Evolutionary conservation across 2,329 filamentous ascomycete genomes (phyloP).

Genomic region (Colletotrichum scovillei): DNA sequence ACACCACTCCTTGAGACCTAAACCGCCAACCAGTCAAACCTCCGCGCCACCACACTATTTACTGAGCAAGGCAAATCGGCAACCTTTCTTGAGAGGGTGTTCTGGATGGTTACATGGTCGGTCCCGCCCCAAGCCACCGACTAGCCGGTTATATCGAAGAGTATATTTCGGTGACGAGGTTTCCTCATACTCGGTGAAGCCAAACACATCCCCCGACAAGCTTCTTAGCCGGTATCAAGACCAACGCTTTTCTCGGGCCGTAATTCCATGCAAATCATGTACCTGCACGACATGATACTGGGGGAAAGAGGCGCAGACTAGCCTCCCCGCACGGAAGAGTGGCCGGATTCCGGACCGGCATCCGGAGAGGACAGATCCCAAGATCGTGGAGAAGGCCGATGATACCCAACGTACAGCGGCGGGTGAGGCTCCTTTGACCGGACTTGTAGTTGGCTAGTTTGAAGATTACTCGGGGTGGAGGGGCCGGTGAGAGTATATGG

Average conservation of each 20-base stretch:
- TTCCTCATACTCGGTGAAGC: background rate
- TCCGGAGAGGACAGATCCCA: background rate
- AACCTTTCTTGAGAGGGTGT: background rate
- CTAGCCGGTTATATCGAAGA: background rate
- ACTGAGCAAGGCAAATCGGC: background rate
- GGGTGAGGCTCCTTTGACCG: background rate
- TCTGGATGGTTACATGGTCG: background rate
- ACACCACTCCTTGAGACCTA: background rate
- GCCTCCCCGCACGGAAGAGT: background rate
- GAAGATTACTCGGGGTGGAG: background rate
- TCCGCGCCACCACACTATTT: background rate
- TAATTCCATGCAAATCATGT: background rate
- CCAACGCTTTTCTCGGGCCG: background rate
- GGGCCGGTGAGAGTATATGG: slow-evolving; percentile 5
- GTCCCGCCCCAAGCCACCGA: background rate
- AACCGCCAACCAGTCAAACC: background rate
- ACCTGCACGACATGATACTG: background rate
- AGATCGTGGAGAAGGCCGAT: background rate
- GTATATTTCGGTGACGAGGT: background rate
- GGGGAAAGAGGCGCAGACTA: background rate
- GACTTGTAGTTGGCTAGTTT: background rate
- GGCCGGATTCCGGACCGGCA: background rate
- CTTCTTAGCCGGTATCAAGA: background rate
- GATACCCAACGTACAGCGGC: background rate
- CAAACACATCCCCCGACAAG: background rate